phyloP scores from a whole-genome alignment of 1,284 basidiomycete genomes.

The Marasmius fiardii region DNA sequence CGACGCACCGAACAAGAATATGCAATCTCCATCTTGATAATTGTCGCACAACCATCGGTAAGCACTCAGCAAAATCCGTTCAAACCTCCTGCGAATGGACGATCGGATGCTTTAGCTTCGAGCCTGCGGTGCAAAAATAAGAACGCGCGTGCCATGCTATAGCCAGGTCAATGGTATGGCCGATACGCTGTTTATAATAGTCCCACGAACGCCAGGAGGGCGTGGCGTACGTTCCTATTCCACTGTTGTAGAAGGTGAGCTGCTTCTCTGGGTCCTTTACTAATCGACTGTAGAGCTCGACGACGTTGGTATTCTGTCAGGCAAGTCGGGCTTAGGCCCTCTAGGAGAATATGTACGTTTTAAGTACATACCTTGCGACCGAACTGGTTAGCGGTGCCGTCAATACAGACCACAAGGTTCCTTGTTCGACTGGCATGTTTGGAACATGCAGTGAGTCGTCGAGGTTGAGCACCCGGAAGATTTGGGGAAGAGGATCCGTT shows the following conservation, averaged over 20 bases:
- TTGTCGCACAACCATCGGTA: conserved; percentile 37
- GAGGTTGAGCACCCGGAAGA: too few species aligned
- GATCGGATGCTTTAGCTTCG: background rate
- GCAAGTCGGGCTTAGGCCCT: background rate
- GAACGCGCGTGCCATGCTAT: conserved; percentile 23
- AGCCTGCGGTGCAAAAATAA: background rate
- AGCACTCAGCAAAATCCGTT: conserved; percentile 29
- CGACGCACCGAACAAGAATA: conserved; percentile 32
- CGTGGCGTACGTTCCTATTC: conserved; percentile 35
- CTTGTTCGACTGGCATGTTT: too few species aligned
- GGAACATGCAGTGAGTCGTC: too few species aligned
- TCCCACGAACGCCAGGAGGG: conserved; percentile 20
- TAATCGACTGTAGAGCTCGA: conserved; percentile 21
- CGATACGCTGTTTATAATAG: conserved; percentile 17
- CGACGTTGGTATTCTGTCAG: conserved; percentile 22
- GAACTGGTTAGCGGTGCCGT: conserved; percentile 31
- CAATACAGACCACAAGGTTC: conserved; percentile 28
- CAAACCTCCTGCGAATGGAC: conserved; percentile 26
- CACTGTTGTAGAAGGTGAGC: conserved; percentile 38
- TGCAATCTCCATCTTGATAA: conserved; percentile 29
- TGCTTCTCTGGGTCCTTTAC: conserved; percentile 20
- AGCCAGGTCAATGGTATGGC: conserved; percentile 22
- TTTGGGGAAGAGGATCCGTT: too few species aligned
- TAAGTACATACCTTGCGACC: conserved; percentile 17
- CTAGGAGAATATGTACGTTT: background rate